Percentiles rank a stretch among this genome's conserved stretches.
phyloP scores from a whole-genome alignment of 1,284 basidiomycete genomes.

The Rhodotorula sp. region DNA sequence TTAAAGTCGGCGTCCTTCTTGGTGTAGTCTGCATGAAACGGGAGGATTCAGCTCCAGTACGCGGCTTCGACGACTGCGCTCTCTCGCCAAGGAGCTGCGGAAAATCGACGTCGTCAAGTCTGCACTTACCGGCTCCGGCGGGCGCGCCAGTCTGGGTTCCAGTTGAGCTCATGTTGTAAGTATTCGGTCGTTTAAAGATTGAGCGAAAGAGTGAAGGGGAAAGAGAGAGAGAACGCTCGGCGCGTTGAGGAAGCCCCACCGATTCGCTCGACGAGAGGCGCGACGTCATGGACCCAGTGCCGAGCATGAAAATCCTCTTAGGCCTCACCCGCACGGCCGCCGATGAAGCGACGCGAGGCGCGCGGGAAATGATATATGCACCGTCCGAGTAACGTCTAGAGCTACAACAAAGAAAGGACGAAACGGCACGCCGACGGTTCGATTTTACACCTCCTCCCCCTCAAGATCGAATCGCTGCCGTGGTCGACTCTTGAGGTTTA shows the following conservation, averaged over 20 bases:
- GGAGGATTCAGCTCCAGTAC: no score
- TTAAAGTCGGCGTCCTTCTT: constrained; percentile 2
- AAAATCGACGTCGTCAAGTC: no score
- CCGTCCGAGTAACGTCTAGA: no score
- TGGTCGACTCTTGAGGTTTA: constrained; percentile 1
- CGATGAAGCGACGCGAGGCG: no score
- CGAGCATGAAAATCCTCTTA: not conserved
- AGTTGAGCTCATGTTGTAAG: not conserved
- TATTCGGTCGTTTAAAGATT: no score
- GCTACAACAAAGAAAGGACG: no score
- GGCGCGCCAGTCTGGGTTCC: constrained; percentile 1
- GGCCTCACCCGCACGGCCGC: no score
- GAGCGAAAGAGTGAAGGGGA: no score
- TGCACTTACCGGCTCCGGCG: not conserved
- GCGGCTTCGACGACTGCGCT: not conserved
- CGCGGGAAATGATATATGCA: no score
- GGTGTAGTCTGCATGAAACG: not conserved
- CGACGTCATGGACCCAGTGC: not conserved
- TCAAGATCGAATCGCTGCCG: not conserved
- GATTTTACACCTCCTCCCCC: not conserved
- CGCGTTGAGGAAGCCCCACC: not conserved
- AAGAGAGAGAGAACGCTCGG: not conserved
- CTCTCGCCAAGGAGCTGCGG: not conserved
- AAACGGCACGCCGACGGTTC: no score
- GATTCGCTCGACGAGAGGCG: not conserved